phyloP scores from a whole-genome alignment of 768 basidiomycete genomes.

The Pluteus cervinus region DNA sequence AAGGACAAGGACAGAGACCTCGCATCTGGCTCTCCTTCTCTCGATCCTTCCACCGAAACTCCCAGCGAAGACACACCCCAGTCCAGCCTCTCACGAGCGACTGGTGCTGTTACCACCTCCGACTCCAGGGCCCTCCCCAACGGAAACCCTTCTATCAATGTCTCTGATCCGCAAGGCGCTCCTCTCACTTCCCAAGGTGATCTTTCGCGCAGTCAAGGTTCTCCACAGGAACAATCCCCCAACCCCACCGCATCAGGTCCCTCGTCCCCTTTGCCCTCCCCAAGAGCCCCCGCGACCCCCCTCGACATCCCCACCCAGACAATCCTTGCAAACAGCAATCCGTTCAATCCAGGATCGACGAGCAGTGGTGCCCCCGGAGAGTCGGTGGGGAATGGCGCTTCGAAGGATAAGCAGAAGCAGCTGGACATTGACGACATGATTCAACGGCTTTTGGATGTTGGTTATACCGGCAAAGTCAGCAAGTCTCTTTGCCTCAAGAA shows the following conservation, averaged over 20 bases:
- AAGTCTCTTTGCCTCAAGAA: conserved; percentile 96
- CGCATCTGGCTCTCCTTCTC: conserved; percentile 27
- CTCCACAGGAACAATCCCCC: conserved; percentile 28
- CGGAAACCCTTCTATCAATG: conserved; percentile 36
- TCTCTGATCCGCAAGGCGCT: conserved; percentile 36
- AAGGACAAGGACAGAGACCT: conserved; percentile 66
- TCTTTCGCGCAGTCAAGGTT: conserved; percentile 23
- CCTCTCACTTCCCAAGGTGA: conserved; percentile 18
- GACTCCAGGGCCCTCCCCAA: conserved; percentile 36
- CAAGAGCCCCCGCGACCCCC: conserved; percentile 40
- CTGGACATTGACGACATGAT: conserved; percentile 99
- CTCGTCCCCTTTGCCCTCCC: conserved; percentile 28
- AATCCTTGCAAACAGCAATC: conserved; percentile 69
- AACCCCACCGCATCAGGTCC: conserved; percentile 10
- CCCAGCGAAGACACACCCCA: conserved; percentile 31
- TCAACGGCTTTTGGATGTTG: conserved; percentile 89
- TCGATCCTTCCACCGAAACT: conserved; percentile 38
- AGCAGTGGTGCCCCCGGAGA: conserved; percentile 35
- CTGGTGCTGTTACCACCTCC: conserved; percentile 26
- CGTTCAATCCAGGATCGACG: conserved; percentile 48
- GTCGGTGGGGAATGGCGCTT: conserved; percentile 33
- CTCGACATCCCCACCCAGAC: conserved; percentile 80
- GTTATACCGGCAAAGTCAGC: conserved; percentile 97
- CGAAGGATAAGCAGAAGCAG: conserved; percentile 57
- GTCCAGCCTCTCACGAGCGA: conserved; percentile 37